Evolutionary conservation across 179 eudicot genomes (phyloP), one percentile per base, ranked within the genome.

Genomic region (Pouteria campechiana): DNA sequence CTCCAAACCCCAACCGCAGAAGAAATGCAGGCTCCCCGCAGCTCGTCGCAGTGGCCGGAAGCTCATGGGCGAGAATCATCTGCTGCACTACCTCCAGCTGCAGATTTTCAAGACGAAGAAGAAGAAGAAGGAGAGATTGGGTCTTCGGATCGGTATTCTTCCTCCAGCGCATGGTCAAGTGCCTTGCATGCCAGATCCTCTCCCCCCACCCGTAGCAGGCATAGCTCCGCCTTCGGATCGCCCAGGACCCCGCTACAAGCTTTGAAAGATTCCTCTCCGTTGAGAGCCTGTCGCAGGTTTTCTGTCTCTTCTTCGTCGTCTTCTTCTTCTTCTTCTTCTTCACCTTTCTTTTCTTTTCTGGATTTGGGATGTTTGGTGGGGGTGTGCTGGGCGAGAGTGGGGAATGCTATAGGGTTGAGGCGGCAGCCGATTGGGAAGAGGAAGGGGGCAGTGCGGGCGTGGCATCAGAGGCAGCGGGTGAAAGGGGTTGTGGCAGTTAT

Each of bases 391-490:
- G 6, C 27, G 54, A 40, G 3, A n/a, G n/a, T 49, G 16, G 58
- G 52, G 40, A 13, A 37, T 20, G 18, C n/a, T 4, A n/a, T 35
- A 13, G 69, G 30, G 8, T 31, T 46, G 37, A 50, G 31, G 22
- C 55, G 15, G 13, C 39, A 5, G 50, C n/a, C n/a, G n/a, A n/a
- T n/a, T n/a, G 29, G 54, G 44, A 13, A 9, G 60, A 63, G 23
- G 56, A 58, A 43, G 57, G 63, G 15, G 28, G 7, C 11, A 13
- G 17, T 32, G 27, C 52, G 37, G 39, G 18, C n/a, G 25, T 54
- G 61, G 61, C 41, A 32, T 28, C 34, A 25, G 58, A 39, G 32
- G n/a, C n/a, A n/a, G 16, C 32, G 28, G 18, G 6, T 22, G 37
- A 46, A 12, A 32, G 36, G 41, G 5, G 35, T 46, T 25, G 36